Evolutionary conservation across 2,329 filamentous ascomycete genomes (phyloP), one percentile per base, ranked within the genome.

Genomic region (Aspergillus sp.): DNA sequence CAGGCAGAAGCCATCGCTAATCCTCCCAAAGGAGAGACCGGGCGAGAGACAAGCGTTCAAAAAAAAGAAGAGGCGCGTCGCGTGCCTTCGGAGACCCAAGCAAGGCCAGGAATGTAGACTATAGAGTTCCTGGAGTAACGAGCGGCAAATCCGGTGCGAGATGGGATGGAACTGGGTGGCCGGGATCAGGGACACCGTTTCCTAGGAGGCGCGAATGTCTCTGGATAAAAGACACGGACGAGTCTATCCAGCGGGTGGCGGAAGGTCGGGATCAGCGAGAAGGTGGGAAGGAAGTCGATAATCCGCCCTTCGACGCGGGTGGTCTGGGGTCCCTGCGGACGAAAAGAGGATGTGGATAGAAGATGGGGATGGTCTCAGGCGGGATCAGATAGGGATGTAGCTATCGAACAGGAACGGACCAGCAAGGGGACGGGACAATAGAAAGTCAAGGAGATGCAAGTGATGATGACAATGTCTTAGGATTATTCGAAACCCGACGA

Each of bases 91-190:
- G 60, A 60, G 67, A 64, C 58, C 65, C 58, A 75, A 71, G 73
- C 73, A 75, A 75, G 73, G 71, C 73, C 72, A 74, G 71, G 73
- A 76, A 76, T 76, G 74, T 72, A 71, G 68, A 68, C 69, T 75
- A 73, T 74, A 59, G 69, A 66, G 65, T 69, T 71, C 67, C 69
- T 74, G 31, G 65, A 69, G 73, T 73, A 73, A 75, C 72, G 50
- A 58, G 62, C 61, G 65, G 63, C 65, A 64, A 67, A 66, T 57
- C 52, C 50, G 31, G 9, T 45, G 31, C 54, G 52, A 54, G 54
- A 59, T 56, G 36, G 52, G 55, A 29, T 47, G 51, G 45, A 54
- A 39, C 32, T 36, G 51, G 49, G 39, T 52, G 56, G 49, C 57
- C 39, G 50, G 32, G 49, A 29, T 54, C 32, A 18, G 57, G 50